Conservation (phyloP, 2,329 filamentous ascomycete genomes). For the Microcyclospora tardicrescens region DNA sequence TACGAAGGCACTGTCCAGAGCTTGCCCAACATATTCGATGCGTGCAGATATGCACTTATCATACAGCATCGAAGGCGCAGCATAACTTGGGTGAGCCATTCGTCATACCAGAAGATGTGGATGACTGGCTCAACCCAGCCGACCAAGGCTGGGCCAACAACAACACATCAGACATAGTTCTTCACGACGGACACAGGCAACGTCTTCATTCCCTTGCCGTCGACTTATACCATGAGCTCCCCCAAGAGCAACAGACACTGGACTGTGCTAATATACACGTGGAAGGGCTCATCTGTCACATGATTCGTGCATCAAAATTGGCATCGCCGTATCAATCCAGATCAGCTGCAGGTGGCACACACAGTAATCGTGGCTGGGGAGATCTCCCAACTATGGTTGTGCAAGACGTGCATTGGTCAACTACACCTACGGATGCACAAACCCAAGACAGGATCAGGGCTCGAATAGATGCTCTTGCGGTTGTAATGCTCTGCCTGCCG, state of each 20-base stretch:
- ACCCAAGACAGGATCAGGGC: conserved; percentile 1
- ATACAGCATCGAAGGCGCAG: neutral
- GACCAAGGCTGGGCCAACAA: neutral
- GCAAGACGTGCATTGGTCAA: too few relatives aligned
- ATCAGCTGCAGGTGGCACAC: neutral
- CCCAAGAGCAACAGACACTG: neutral
- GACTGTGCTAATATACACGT: neutral
- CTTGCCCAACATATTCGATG: conserved; percentile 9
- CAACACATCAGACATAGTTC: neutral
- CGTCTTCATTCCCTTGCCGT: neutral
- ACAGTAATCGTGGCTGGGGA: neutral
- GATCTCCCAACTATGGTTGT: too few relatives aligned
- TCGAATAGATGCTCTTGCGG: conserved; percentile 6
- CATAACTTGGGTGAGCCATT: neutral
- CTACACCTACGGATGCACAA: too few relatives aligned
- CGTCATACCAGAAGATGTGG: neutral
- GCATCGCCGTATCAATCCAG: neutral
- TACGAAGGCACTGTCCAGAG: conserved; percentile 8
- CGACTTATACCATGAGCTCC: neutral
- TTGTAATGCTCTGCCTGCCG: conserved; percentile 6
- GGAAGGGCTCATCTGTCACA: neutral
- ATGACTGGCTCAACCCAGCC: conserved; percentile 1
- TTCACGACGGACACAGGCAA: neutral
- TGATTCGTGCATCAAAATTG: neutral
- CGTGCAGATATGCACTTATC: conserved; percentile 2